Base-by-base conservation (phyloP, 2,329 filamentous ascomycete genomes). In the Ciborinia camelliae region DNA sequence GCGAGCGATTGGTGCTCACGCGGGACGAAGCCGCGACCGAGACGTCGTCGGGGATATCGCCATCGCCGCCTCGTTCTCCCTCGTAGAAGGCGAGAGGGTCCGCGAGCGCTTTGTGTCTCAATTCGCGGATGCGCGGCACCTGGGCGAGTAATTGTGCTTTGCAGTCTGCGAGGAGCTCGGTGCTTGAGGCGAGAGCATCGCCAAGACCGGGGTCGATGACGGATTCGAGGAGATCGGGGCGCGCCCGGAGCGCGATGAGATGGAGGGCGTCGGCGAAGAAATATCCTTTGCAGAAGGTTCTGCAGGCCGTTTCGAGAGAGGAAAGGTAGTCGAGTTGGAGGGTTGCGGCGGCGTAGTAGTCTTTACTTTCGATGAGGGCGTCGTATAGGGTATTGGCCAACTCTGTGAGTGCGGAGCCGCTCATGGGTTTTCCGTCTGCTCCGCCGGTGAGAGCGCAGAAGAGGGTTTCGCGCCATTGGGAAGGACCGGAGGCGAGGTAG, bases 101-200 rank as follows among this genome's bases (percentile, higher is more conserved):
- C 68, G 91, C 87, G 47, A 84, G 83, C 62, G 96, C 96, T 74
- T 91, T 93, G 62, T 82, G 80, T 1, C 94, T 87, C 32, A 99
- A 84, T 74, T 97, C 94, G 8, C 83, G 81, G 68, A 99, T 87
- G 23, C 95, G 89, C 0, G 94, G 92, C 0, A 97, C 86, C 74
- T 99, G 95, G 0, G 92, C 90, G 54, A 82, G 81, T 3, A 98
- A 82, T 76, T 99, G 95, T 0, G 82, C 82, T 75, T 91, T 92
- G 84, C 94, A 98, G 76, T 99, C 95, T 1, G 95, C 92, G 14
- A 99, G 85, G 66, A 98, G 87, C 75, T 98, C 95, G 0, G 92
- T 97, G 72, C 89, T 93, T 62, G 85, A 86, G 28, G 90, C 89
- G 64, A 95, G 87, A 1, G 90, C 87, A 65, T 98, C 94, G 4